Conservation (phyloP, 2,329 filamentous ascomycete genomes). For the Stachybotrys elegans region DNA sequence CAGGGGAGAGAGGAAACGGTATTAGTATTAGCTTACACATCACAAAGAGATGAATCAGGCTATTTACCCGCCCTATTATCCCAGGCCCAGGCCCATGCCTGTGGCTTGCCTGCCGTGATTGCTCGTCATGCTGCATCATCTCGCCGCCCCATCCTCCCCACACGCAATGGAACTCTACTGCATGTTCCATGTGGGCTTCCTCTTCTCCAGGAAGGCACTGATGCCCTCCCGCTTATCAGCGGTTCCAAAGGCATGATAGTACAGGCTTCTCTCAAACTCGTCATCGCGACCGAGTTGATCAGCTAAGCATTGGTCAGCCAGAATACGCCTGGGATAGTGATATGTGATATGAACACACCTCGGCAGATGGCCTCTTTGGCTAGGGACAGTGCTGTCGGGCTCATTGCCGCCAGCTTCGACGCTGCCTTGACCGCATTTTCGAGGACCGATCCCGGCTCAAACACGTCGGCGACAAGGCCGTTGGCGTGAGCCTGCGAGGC, state of each 20-base stretch:
- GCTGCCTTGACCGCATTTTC: conserved; percentile 18
- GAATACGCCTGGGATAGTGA: not conserved
- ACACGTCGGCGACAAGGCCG: conserved; percentile 20
- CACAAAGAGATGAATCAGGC: too few relatives aligned
- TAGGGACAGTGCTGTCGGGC: conserved; percentile 18
- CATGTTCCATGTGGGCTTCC: conserved; percentile 13
- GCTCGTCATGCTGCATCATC: too few relatives aligned
- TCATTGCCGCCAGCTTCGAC: conserved; percentile 16
- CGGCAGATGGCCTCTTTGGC: conserved; percentile 23
- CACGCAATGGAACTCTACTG: not conserved
- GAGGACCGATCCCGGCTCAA: conserved; percentile 20
- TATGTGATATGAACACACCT: conserved; percentile 13
- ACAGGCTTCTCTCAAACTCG: conserved; percentile 28
- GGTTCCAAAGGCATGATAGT: conserved; percentile 30
- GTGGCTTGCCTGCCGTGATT: too few relatives aligned
- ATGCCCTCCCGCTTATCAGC: conserved; percentile 24
- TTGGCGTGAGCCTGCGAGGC: conserved; percentile 18
- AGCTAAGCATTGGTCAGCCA: conserved; percentile 10
- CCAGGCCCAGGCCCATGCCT: too few relatives aligned
- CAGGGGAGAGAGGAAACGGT: too few relatives aligned
- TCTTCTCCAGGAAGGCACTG: conserved; percentile 23
- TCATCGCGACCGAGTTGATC: conserved; percentile 20
- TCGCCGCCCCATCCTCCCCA: too few relatives aligned
- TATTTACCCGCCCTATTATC: too few relatives aligned
- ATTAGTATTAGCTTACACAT: too few relatives aligned